Percentiles rank a stretch among this genome's conserved stretches.
phyloP scores from a whole-genome alignment of 164 flowering plant genomes.

The Litsea cubeba region DNA sequence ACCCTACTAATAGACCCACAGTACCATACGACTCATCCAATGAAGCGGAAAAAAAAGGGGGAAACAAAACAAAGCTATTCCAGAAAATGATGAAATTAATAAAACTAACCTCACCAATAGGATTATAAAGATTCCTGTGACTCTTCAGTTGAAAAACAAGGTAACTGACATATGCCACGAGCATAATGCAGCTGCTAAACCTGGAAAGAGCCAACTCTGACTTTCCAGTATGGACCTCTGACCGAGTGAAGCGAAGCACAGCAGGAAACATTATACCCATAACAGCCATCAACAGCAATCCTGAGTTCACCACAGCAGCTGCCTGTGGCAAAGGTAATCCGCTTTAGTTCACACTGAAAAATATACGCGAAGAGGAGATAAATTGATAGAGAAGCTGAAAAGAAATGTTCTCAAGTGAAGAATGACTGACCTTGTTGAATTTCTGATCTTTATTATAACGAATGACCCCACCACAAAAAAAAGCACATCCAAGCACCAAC shows the following conservation, averaged over 20 bases:
- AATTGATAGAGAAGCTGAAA: background rate
- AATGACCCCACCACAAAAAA: conserved; percentile 56
- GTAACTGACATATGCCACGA: conserved; percentile 66
- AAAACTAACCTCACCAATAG: conserved; percentile 41
- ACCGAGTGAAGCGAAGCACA: conserved; percentile 60
- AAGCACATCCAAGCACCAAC: conserved; percentile 69
- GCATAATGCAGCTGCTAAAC: conserved; percentile 73
- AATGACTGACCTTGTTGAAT: conserved; percentile 46
- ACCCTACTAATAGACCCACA: too few species aligned
- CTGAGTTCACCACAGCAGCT: conserved; percentile 63
- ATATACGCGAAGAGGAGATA: background rate
- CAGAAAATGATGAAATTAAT: background rate
- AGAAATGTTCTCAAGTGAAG: background rate
- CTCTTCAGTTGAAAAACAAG: conserved; percentile 60
- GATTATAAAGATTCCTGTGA: conserved; percentile 37
- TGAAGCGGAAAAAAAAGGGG: too few species aligned
- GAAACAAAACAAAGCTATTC: background rate
- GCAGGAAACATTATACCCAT: conserved; percentile 71
- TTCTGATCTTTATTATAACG: conserved; percentile 39
- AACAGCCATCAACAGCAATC: conserved; percentile 74
- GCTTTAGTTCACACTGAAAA: conserved; percentile 2
- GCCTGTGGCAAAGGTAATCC: conserved; percentile 35
- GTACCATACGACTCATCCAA: background rate
- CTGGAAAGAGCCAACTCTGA: conserved; percentile 71
- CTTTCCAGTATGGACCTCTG: conserved; percentile 59